A percentile compares a stretch with the other conserved stretches of the same genome.
Evolutionary conservation across 148 eudicot species (phyloP).

Genomic region (Talinum fruticosum): DNA sequence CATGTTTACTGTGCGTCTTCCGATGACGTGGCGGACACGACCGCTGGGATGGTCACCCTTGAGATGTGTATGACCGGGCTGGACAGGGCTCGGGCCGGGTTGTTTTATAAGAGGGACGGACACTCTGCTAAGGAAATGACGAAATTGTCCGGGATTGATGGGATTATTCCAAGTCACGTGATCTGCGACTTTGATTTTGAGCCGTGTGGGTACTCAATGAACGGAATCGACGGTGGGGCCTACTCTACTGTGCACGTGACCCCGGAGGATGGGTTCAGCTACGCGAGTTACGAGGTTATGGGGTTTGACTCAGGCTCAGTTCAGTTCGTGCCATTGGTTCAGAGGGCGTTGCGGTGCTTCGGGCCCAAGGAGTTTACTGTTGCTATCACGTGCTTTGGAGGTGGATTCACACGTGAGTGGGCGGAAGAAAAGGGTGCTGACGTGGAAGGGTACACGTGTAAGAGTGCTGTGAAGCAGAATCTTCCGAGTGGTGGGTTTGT

Average conservation of each 20-base stretch:
- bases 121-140: constrained; percentile 35
- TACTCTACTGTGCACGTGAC: constrained; percentile 56
- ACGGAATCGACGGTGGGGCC: constrained; percentile 42
- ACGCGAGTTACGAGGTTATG: constrained; percentile 62
- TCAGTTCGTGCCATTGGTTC: constrained; percentile 24
- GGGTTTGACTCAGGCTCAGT: constrained; percentile 35
- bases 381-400: constrained; percentile 32
- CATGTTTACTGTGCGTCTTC: constrained; percentile 35
- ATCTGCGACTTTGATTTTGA: constrained; percentile 55
- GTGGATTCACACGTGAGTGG: constrained; percentile 21
- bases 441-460: constrained; percentile 25
- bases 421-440: constrained; percentile 7
- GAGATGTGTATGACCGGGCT: constrained; percentile 61
- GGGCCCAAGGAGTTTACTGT: constrained; percentile 44
- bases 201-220: constrained; percentile 63
- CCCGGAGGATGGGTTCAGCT: constrained; percentile 54
- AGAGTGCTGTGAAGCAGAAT: constrained; percentile 24
- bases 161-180: constrained; percentile 41
- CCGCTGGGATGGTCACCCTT: constrained; percentile 12
- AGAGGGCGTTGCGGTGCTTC: constrained; percentile 41
- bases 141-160: constrained; percentile 34
- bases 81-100: constrained; percentile 31
- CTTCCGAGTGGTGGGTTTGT: constrained; percentile 25
- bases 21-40: constrained; percentile 10
- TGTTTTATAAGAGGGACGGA: constrained; percentile 34